Conservation (phyloP, 371 early-diverging fungal species). For the Mucor indicus region DNA sequence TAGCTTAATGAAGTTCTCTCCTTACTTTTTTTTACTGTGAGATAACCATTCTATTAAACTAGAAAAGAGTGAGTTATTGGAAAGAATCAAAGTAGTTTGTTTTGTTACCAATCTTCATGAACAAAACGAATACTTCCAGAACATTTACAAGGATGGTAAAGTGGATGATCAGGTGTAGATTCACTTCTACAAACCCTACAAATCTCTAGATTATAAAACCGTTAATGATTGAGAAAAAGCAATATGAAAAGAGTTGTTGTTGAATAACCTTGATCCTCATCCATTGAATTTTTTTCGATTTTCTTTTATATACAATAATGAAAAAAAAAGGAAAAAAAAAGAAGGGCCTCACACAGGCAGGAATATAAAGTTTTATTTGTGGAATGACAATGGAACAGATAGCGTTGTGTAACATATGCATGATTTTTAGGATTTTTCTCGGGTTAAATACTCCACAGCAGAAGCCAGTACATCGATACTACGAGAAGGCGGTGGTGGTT, state of each 20-base stretch:
- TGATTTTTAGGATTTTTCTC: too few relatives aligned
- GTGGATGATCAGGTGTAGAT: slow-evolving; percentile 59
- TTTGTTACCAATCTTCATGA: slow-evolving; percentile 65
- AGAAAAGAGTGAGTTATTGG: slow-evolving; percentile 1
- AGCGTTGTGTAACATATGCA: too few relatives aligned
- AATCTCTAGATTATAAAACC: slow-evolving; percentile 31
- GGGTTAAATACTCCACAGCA: slow-evolving; percentile 50
- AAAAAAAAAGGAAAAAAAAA: background rate
- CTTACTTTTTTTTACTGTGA: slow-evolving; percentile 71
- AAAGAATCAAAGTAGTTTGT: background rate
- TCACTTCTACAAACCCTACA: slow-evolving; percentile 77
- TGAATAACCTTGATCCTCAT: slow-evolving; percentile 23
- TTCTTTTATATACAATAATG: background rate
- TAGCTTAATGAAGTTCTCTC: too few relatives aligned
- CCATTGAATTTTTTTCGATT: slow-evolving; percentile 4
- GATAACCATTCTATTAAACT: slow-evolving; percentile 83
- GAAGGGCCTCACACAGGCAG: background rate
- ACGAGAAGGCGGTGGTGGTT: slow-evolving; percentile 12
- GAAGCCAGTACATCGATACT: slow-evolving; percentile 44
- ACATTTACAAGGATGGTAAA: slow-evolving; percentile 77
- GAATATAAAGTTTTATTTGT: background rate
- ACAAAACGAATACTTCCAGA: slow-evolving; percentile 75
- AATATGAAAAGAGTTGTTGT: too few relatives aligned
- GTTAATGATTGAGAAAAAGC: background rate
- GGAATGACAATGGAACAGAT: too few relatives aligned